Evolutionary conservation across 768 basidiomycete genomes (phyloP), one percentile per base, ranked within the genome.

Genomic region (Leucocoprinus sp.): DNA sequence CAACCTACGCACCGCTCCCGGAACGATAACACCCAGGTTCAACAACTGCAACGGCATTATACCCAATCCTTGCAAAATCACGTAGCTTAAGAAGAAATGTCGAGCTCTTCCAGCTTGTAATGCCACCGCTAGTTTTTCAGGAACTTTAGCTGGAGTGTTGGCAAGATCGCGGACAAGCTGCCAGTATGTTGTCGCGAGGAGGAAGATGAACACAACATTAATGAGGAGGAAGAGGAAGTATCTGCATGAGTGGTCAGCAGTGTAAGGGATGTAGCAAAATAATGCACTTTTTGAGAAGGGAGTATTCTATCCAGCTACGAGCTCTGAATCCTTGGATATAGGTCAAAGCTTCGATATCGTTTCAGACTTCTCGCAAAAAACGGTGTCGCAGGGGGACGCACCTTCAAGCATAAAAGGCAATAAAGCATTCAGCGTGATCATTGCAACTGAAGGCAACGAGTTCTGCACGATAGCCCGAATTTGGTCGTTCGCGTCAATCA

Each of bases 11-110:
- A 93, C 68, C 26, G 83, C 60, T 3, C 88, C 77, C 2, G 92
- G 89, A 45, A 97, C 74, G 48, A 95, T 71, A 7, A 93, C 79
- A 5, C 93, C 93, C 7, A 96, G 68, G 57, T 97, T 97, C 18
- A 99, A 75, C 8, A 99, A 71, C 55, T 99, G 93, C 27, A 98
- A 66, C 3, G 96, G 96, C 87, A 97, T 95, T 56, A 98, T 80
- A 54, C 90, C 95, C 23, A 98, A 63, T 81, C 85, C 85, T 77
- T 92, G 88, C 3, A 90, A 70, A 42, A 90, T 82, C 12, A 89
- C 85, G 57, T 89, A 90, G 6, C 82, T 83, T 40, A 92, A 58
- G 70, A 90, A 87, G 67, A 89, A 90, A 67, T 91, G 78, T 50
- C 82, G 79, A 24, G 88, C 88, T 53, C 69, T 75, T 59, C 78